Base-by-base conservation (phyloP, 2,329 filamentous ascomycete species). In the Hortaea werneckii region DNA sequence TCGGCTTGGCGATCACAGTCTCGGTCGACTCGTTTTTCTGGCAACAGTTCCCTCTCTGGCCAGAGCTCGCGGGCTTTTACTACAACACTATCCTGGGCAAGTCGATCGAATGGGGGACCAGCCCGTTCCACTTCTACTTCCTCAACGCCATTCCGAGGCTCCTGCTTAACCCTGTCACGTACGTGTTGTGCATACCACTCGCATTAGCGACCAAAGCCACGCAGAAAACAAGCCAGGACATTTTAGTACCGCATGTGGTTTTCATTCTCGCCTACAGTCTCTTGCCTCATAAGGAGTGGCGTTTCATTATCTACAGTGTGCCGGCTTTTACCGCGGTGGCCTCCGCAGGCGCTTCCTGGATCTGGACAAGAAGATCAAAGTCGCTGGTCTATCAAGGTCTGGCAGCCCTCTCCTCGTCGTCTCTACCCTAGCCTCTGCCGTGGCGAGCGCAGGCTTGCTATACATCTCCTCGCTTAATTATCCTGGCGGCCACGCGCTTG, bases 201-300 rank as follows among this genome's bases (percentile, higher is more conserved):
- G 69, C 76, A 2, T 52, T 78, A 0, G 40, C 75, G n/a, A 74
- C 83, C 6, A 58, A 60, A 9, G 57, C 67, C 10, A 67, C 65
- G 5, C 62, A 64, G 11, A 51, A 52, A 34, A 62, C 61, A 12
- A 68, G 66, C 44, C 49, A 86, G 0, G 71, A 73, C 37, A 65
- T 80, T 6, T 56, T 85, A 4, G 56, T 82, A 2, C 88, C 92
- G 0, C 75, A 78, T 7, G 54, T 94, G 1, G 65, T 77, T 29
- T 98, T 89, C 64, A 73, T 94, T 13, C 75, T 75, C 4, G 65
- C 94, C 38, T 96, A 95, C 71, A 95, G 87, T 52, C 57, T 87
- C 42, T 84, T 95, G 50, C 89, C 90, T 0, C 92, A 98, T 70
- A 98, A 98, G 64, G 92, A 98, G 68, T 85, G 88, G 63, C 85